Conservation (phyloP, 768 basidiomycete genomes). For the Mycena pura region DNA sequence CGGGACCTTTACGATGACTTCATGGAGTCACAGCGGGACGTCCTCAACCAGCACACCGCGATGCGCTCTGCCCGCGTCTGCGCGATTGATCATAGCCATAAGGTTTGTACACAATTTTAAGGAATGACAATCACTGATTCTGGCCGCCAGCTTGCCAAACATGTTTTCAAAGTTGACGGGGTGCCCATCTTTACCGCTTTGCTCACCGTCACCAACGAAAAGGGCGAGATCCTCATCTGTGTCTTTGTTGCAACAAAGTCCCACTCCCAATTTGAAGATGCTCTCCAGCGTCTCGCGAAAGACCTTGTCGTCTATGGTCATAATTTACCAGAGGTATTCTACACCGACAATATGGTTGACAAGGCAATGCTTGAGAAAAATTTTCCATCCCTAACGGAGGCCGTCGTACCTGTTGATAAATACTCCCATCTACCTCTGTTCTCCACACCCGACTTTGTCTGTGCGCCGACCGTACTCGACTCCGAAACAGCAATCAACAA, state of each 20-base stretch:
- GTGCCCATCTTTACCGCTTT: slow-evolving; percentile 33
- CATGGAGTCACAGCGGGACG: slow-evolving; percentile 16
- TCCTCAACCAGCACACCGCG: slow-evolving; percentile 33
- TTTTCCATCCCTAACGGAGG: slow-evolving; percentile 30
- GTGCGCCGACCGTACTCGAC: slow-evolving; percentile 17
- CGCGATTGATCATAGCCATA: slow-evolving; percentile 34
- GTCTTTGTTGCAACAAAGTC: slow-evolving; percentile 11
- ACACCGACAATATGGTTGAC: slow-evolving; percentile 7
- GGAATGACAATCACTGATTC: neutral
- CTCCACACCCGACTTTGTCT: slow-evolving; percentile 21
- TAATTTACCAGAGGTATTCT: neutral
- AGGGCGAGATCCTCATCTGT: slow-evolving; percentile 31
- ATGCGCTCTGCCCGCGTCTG: slow-evolving; percentile 29
- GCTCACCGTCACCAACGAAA: slow-evolving; percentile 36
- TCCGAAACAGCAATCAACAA: slow-evolving; percentile 23
- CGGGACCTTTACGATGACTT: slow-evolving; percentile 26
- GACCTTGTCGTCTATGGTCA: slow-evolving; percentile 1
- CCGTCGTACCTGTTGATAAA: slow-evolving; percentile 28
- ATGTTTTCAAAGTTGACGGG: slow-evolving; percentile 35
- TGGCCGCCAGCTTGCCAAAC: slow-evolving; percentile 36
- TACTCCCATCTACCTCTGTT: slow-evolving; percentile 29
- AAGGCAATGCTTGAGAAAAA: neutral
- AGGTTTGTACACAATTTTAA: neutral
- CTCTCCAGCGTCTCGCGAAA: neutral
- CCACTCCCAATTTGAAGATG: slow-evolving; percentile 11